Conservation (phyloP, 1,139 yeast genomes). For the Saccharomycopsis hybrid region DNA sequence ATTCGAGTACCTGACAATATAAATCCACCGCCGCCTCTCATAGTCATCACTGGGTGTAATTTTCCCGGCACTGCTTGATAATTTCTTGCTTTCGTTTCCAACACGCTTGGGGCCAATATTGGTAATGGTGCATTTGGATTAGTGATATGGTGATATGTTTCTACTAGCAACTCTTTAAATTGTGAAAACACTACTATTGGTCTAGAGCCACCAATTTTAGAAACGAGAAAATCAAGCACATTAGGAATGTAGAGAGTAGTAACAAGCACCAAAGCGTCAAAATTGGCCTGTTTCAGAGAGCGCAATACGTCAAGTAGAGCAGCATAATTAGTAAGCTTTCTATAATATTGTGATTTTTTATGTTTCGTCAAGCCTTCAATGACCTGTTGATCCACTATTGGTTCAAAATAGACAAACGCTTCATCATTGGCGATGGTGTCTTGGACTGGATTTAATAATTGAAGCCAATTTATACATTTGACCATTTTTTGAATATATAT, state of each 20-base stretch:
- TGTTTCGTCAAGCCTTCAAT: slow-evolving; percentile 49
- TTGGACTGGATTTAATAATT: slow-evolving; percentile 66
- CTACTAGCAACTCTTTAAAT: slow-evolving; percentile 70
- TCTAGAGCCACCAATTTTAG: slow-evolving; percentile 76
- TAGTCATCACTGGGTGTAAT: slow-evolving; percentile 92
- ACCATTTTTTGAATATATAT: slow-evolving; percentile 49
- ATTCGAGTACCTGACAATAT: slow-evolving; percentile 76
- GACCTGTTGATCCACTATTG: slow-evolving; percentile 41
- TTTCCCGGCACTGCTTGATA: slow-evolving; percentile 93
- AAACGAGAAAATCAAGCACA: slow-evolving; percentile 55
- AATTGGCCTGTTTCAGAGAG: slow-evolving; percentile 43
- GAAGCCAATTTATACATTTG: slow-evolving; percentile 69
- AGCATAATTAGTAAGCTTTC: slow-evolving; percentile 53
- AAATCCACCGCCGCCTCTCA: slow-evolving; percentile 90
- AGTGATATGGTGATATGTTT: slow-evolving; percentile 60
- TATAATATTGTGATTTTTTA: slow-evolving; percentile 60
- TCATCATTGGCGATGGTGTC: slow-evolving; percentile 30
- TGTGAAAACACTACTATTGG: slow-evolving; percentile 80
- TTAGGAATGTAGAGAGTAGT: slow-evolving; percentile 67
- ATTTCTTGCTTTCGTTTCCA: slow-evolving; percentile 76
- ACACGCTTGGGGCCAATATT: slow-evolving; percentile 77
- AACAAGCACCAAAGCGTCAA: slow-evolving; percentile 74
- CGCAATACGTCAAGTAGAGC: slow-evolving; percentile 51
- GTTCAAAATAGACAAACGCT: slow-evolving; percentile 6
- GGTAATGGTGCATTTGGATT: not conserved